Evolutionary conservation across 768 basidiomycete species (phyloP).

Genomic region (Cystofilobasidium bisporidii): DNA sequence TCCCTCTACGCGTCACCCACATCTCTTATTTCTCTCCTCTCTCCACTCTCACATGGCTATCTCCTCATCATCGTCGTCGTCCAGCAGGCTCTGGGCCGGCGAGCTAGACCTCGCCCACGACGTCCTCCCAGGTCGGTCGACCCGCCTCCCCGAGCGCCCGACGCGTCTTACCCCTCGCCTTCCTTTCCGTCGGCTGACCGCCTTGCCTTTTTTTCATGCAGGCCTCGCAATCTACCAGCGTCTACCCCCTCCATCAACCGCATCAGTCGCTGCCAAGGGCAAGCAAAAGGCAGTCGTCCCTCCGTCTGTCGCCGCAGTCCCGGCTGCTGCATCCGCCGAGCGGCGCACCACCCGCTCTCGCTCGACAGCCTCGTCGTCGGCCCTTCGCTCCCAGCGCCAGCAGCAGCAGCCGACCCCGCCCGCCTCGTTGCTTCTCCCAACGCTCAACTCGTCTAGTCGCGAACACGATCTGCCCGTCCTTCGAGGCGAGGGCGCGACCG

Average conservation of each 20-base stretch:
- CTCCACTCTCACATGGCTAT: neutral
- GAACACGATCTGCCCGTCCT: too few relatives aligned
- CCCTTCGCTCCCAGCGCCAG: too few relatives aligned
- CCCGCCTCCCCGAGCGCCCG: too few relatives aligned
- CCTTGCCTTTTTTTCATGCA: neutral
- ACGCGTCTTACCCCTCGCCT: neutral
- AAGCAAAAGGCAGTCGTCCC: neutral
- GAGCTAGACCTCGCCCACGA: neutral
- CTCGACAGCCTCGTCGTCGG: neutral
- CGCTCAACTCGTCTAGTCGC: too few relatives aligned
- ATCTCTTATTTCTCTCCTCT: neutral
- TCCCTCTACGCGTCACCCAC: neutral
- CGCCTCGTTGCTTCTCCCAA: too few relatives aligned
- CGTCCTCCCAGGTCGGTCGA: neutral
- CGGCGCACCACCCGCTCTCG: neutral
- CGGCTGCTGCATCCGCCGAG: neutral
- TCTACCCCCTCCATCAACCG: neutral
- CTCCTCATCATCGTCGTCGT: neutral
- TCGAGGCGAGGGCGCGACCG: too few relatives aligned
- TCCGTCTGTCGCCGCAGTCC: neutral
- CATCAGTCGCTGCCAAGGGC: neutral
- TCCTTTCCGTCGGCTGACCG: neutral
- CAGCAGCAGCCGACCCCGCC: too few relatives aligned
- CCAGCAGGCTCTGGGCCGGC: neutral
- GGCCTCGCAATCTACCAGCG: neutral